Conservation (phyloP, 2,329 filamentous ascomycete genomes). For the Stemphylium lycopersici region DNA sequence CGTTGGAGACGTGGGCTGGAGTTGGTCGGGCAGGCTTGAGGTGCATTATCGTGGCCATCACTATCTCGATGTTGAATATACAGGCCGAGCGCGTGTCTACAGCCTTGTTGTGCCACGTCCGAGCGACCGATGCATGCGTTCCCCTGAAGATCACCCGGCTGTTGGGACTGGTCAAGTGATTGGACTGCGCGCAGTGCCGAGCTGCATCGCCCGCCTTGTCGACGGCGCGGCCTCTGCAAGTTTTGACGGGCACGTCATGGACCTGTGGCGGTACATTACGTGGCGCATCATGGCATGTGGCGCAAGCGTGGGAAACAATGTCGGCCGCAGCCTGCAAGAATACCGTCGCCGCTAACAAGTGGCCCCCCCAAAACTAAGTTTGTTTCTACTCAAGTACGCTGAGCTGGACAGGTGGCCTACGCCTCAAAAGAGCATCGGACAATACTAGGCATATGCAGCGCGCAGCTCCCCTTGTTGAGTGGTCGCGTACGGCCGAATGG, state of each 20-base stretch:
- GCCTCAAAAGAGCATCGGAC: neutral
- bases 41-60: neutral
- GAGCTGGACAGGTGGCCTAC: constrained; percentile 3
- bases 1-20: constrained; percentile 18
- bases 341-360: neutral
- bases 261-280: constrained; percentile 5
- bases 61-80: neutral
- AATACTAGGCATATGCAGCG: constrained; percentile 17
- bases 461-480: constrained; percentile 10
- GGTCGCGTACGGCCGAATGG: constrained; percentile 5
- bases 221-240: neutral
- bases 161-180: constrained; percentile 1
- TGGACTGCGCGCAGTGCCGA: neutral
- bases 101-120: constrained; percentile 1
- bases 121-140: neutral
- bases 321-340: too few relatives aligned
- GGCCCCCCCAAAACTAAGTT: neutral
- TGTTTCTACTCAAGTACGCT: neutral
- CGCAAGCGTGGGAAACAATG: neutral
- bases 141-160: constrained; percentile 18
- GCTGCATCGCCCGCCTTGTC: neutral
- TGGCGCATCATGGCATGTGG: constrained; percentile 15
- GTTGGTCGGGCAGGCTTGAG: neutral
- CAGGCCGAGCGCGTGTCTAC: neutral
- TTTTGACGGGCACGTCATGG: neutral